A percentile compares a stretch with the other conserved stretches of the same genome.
Evolutionary conservation across 352 stramenopile genomes (phyloP).

Genomic region (Phytophthora cryptogea): DNA sequence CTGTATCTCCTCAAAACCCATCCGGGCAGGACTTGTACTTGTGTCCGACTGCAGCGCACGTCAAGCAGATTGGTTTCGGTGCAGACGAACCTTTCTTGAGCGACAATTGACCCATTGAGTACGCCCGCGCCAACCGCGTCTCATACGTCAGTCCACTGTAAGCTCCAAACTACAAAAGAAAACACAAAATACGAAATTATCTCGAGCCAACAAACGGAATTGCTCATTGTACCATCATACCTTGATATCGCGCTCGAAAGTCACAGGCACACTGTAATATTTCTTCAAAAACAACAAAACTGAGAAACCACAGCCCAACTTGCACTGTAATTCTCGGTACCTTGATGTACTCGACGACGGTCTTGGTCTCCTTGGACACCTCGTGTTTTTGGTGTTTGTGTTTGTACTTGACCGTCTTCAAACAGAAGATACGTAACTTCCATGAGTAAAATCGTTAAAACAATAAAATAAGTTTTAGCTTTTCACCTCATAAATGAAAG

Average conservation of each 20-base stretch:
- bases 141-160: slow-evolving; percentile 68
- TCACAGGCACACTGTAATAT: slow-evolving; percentile 46
- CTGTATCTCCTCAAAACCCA: slow-evolving; percentile 43
- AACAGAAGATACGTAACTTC: background rate
- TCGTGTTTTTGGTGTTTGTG: slow-evolving; percentile 40
- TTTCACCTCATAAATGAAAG: slow-evolving; percentile 59
- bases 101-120: slow-evolving; percentile 52
- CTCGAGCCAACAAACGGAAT: background rate
- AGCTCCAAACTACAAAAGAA: slow-evolving; percentile 50
- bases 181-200: background rate
- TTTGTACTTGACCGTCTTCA: slow-evolving; percentile 59
- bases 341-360: slow-evolving; percentile 56
- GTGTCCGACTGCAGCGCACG: slow-evolving; percentile 54
- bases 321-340: slow-evolving; percentile 12
- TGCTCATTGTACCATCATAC: slow-evolving; percentile 20
- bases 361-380: slow-evolving; percentile 39
- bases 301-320: background rate
- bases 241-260: slow-evolving; percentile 58
- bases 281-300: slow-evolving; percentile 29
- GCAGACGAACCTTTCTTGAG: slow-evolving; percentile 22
- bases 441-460: background rate
- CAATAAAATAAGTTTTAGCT: slow-evolving; percentile 1
- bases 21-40: slow-evolving; percentile 55
- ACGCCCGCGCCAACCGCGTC: slow-evolving; percentile 55
- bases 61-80: slow-evolving; percentile 55